Evolutionary conservation across 495 filamentous ascomycete genomes (phyloP).

Genomic region (Xylaria castorea): DNA sequence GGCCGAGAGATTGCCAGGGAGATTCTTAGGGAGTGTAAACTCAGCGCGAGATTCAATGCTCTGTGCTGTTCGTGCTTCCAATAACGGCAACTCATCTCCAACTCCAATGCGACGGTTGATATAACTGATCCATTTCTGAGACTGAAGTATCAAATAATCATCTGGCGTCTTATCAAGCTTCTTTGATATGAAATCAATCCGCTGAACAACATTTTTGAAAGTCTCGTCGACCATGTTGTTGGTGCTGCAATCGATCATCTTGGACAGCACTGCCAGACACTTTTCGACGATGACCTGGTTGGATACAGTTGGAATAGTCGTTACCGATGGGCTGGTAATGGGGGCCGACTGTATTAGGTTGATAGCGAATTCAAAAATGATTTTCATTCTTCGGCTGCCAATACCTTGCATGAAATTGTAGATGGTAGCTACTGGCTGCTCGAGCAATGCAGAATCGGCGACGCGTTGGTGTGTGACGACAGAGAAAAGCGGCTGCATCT

Average conservation of each 20-base stretch:
- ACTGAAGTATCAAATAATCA: slow-evolving; percentile 41
- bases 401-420: slow-evolving; percentile 44
- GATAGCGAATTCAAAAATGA: slow-evolving; percentile 37
- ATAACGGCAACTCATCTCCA: slow-evolving; percentile 31
- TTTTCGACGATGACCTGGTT: slow-evolving; percentile 36
- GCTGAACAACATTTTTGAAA: slow-evolving; percentile 29
- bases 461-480: slow-evolving; percentile 43
- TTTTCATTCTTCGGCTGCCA: slow-evolving; percentile 38
- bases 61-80: slow-evolving; percentile 6
- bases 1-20: slow-evolving; percentile 60
- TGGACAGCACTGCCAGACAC: slow-evolving; percentile 39
- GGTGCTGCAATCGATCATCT: slow-evolving; percentile 45
- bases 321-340: slow-evolving; percentile 16
- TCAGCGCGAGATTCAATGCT: slow-evolving; percentile 29
- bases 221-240: slow-evolving; percentile 42
- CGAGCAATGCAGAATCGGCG: slow-evolving; percentile 42
- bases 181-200: slow-evolving; percentile 9
- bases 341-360: slow-evolving; percentile 20
- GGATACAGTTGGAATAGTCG: slow-evolving; percentile 15
- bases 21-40: slow-evolving; percentile 53
- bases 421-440: slow-evolving; percentile 40
- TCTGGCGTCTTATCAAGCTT: slow-evolving; percentile 28
- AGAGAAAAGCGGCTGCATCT: slow-evolving; percentile 39
- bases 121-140: slow-evolving; percentile 38
- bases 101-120: slow-evolving; percentile 38